Evolutionary conservation across 2,329 filamentous ascomycete species (phyloP), one percentile per base, ranked within the genome.

Genomic region (Ramularia endophylla): DNA sequence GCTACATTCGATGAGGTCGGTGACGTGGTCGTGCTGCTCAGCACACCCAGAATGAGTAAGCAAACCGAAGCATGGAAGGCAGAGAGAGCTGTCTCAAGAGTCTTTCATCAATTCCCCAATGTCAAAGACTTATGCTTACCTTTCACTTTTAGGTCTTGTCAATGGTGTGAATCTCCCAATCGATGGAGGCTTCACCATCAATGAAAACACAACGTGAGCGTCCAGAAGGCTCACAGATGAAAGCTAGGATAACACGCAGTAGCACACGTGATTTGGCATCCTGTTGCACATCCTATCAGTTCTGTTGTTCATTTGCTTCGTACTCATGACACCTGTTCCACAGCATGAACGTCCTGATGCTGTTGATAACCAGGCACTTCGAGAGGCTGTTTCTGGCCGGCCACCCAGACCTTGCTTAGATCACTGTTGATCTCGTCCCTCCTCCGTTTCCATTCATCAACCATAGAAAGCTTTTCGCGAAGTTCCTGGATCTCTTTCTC

Each of bases 401-500:
- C 65, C 16, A 79, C 66, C 72, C 78, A 81, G 4, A 83, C 79
- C 50, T 71, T 72, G 30, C 65, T 79, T 44, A 98, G 69, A 67
- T 98, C 90, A 31, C 67, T 66, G 57, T 97, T 88, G 56, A 98
- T 94, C 62, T 88, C 85, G 37, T 80, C 74, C 27, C 80, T 78
- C 37, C 92, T 75, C 51, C 69, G 67, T 70, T 90, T 87, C 87
- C 87, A 94, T 54, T 81, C 75, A 40, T 90, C 84, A 0, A 97
- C 90, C 64, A 87, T 82, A 8, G 79, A 75, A 6, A 98, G 69
- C 17, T 84, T 75, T 62, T 90, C 87, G 20, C 83, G 79, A 31
- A 98, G 73, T 52, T 95, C 87, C 36, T 84, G 77, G 12, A 97
- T 71, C 64, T 98, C 92, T 61, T 86, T 87, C 68, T 95, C 89